A percentile compares a stretch with the other conserved stretches of the same genome.
These are phyloP conservation scores for Sphaerosporella brunnea DNA, from an alignment of 495 filamentous ascomycete genomes.

Conservation along the genomic window DNA sequence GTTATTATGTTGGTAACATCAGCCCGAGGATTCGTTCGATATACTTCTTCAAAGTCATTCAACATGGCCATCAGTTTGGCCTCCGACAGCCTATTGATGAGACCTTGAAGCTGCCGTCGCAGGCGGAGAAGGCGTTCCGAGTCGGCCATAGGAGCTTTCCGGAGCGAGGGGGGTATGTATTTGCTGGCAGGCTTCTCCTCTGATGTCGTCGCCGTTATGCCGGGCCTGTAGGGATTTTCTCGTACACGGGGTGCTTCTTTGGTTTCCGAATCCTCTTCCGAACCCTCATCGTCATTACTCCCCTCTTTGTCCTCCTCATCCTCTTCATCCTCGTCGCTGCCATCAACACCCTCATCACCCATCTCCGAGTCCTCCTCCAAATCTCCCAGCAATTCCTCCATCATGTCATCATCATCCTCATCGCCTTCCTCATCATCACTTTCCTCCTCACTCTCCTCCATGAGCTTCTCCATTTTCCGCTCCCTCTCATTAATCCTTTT, in stretches of 20 bases:
- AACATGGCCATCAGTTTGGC: constrained; percentile 69
- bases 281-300: too few relatives aligned
- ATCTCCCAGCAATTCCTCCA: constrained; percentile 29
- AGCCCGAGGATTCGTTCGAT: constrained; percentile 60
- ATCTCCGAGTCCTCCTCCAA: constrained; percentile 14
- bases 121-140: constrained; percentile 51
- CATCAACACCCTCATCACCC: constrained; percentile 8
- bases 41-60: constrained; percentile 62
- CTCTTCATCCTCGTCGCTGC: constrained; percentile 13
- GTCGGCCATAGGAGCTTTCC: constrained; percentile 42
- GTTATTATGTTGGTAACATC: constrained; percentile 65
- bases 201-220: background rate
- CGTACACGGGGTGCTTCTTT: constrained; percentile 9
- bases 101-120: constrained; percentile 63
- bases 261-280: constrained; percentile 20
- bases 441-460: constrained; percentile 25
- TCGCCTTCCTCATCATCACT: constrained; percentile 28
- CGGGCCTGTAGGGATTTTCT: constrained; percentile 22
- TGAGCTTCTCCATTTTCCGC: constrained; percentile 22
- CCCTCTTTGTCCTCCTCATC: constrained; percentile 23
- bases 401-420: constrained; percentile 24
- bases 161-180: constrained; percentile 79
- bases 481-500: constrained; percentile 29
- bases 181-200: constrained; percentile 27
- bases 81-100: constrained; percentile 84